Base-by-base conservation (phyloP, 1,139 yeast genomes). In the Pichia norvegensis region DNA sequence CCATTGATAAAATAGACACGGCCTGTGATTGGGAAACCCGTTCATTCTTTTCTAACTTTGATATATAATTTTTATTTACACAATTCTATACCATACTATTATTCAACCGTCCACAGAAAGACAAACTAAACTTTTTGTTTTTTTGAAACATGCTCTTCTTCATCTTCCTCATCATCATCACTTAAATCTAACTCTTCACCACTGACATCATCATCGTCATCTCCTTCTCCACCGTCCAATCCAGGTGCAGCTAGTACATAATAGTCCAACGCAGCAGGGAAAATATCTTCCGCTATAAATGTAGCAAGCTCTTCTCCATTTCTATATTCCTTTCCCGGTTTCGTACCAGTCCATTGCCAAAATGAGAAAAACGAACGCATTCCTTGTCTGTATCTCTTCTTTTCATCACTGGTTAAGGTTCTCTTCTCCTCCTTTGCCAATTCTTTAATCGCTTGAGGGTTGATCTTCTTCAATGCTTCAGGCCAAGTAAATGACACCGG, bases 281-380 rank as follows among this genome's bases (percentile, higher is more conserved):
- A 83, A 33, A 84, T 61, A 56, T 83, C 88, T 39, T 82, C 87
- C 2, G 73, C 69, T 16, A 84, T 68, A 43, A 83, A 65, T 40
- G 77, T 67, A 1, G 90, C 79, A 51, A 84, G 67, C 14, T 81
- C 86, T 53, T 79, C 88, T 14, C 90, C 92, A 52, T 72, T 70
- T 52, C 88, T 73, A 57, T 77, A 82, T 57, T 83, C 90, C 58
- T 82, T 82, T 1, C 85, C 85, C 1, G 84, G 82, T 55, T 79
- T 80, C 43, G 61, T 61, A 0, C 90, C 92, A 0, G 90, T 81
- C 92, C 92, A 83, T 40, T 68, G 66, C 57, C 82, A 82, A 78
- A 84, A 83, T 4, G 86, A 78, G 61, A 82, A 82, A 55, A 83
- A 76, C 6, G 86, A 78, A 57, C 79, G 79, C 87, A 81, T 81